Conservation (phyloP, 2,329 filamentous ascomycete genomes). For the Coniochaeta hoffmannii region DNA sequence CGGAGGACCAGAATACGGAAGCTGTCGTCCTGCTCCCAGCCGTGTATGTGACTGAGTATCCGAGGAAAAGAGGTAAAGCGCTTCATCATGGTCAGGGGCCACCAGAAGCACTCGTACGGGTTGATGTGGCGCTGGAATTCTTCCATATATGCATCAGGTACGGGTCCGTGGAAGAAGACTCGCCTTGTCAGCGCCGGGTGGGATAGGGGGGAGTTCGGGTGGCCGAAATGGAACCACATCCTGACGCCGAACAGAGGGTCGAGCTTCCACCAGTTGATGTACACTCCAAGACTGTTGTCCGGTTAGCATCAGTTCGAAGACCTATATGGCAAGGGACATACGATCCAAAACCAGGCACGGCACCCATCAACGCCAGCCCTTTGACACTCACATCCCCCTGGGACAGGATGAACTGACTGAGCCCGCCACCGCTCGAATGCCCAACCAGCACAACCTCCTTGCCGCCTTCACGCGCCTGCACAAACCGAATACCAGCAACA, state of each 20-base stretch:
- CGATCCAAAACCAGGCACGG: conserved; percentile 41
- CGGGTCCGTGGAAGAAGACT: conserved; percentile 41
- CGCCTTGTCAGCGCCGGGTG: conserved; percentile 38
- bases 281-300: conserved; percentile 26
- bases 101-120: conserved; percentile 44
- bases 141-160: conserved; percentile 29
- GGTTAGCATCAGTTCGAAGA: conserved; percentile 5
- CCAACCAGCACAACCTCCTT: conserved; percentile 35
- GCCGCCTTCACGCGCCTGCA: conserved; percentile 20
- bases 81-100: conserved; percentile 40
- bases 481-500: conserved; percentile 31
- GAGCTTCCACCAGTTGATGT: conserved; percentile 35
- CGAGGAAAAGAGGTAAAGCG: conserved; percentile 32
- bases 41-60: conserved; percentile 28
- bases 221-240: conserved; percentile 36
- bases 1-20: conserved; percentile 30
- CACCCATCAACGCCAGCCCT: conserved; percentile 37
- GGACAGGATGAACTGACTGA: conserved; percentile 40
- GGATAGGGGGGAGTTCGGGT: conserved; percentile 44
- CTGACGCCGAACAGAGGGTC: conserved; percentile 42
- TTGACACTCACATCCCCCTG: conserved; percentile 30
- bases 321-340: conserved; percentile 19
- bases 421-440: conserved; percentile 43
- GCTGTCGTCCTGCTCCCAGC: conserved; percentile 15
- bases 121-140: conserved; percentile 34